Percentiles rank a stretch among this genome's conserved stretches.
phyloP scores from a whole-genome alignment of 164 flowering plant species.

The Paratinospora sagittata region DNA sequence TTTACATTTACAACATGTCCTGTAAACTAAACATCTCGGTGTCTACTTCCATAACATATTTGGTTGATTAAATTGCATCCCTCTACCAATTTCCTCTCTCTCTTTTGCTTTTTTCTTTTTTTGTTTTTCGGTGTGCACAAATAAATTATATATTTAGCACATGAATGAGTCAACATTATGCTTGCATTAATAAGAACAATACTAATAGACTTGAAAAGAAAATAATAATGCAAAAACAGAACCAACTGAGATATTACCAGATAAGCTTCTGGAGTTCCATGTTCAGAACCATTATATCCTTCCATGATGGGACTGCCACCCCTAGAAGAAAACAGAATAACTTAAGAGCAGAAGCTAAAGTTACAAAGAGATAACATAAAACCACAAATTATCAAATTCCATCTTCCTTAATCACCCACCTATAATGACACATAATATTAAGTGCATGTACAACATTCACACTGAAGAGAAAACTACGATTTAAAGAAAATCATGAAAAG shows the following conservation, averaged over 20 bases:
- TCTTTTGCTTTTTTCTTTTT: background rate
- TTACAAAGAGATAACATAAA: background rate
- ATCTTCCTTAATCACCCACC: background rate
- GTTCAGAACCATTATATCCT: slow-evolving; percentile 36
- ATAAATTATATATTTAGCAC: background rate
- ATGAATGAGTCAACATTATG: too few species aligned
- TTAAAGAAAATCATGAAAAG: too few species aligned
- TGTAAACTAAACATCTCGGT: background rate
- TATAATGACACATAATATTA: background rate
- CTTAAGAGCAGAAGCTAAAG: slow-evolving; percentile 6
- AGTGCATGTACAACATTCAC: too few species aligned
- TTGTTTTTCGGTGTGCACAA: background rate
- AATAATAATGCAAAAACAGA: background rate
- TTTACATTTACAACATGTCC: background rate
- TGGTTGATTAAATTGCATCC: background rate
- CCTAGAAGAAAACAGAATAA: slow-evolving; percentile 17
- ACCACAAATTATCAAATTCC: background rate
- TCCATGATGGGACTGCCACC: slow-evolving; percentile 51
- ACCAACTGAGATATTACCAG: slow-evolving; percentile 28
- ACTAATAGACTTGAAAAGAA: background rate
- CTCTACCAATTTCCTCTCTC: background rate
- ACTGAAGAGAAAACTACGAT: too few species aligned
- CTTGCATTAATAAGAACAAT: background rate
- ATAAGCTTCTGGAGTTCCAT: slow-evolving; percentile 34
- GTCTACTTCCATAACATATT: background rate